Evolutionary conservation across 2,329 filamentous ascomycete genomes (phyloP), one percentile per base, ranked within the genome.

Genomic region (Huntiella moniliformis): DNA sequence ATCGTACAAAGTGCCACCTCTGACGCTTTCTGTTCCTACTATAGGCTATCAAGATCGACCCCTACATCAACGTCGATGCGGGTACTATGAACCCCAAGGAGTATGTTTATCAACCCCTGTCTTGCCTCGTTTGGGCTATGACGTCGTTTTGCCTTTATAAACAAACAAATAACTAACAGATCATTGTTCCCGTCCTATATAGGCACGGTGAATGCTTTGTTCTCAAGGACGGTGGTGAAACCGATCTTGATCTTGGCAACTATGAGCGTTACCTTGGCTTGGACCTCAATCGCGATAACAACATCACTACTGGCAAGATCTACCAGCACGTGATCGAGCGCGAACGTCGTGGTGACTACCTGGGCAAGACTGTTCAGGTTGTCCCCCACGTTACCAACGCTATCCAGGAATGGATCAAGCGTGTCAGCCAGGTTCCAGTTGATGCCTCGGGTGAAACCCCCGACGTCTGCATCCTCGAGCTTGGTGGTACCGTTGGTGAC

Each of bases 221-320:
- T 42, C 72, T 91, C 48, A 76, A 83, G 54, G 84, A 91, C 56
- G 83, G 83, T 52, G 82, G 82, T 53, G 82, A 67, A 56, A 60
- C 59, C 35, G 70, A 73, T 54, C 57, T 73, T 10, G 71, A 75
- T 54, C 63, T 75, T 38, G 71, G 71, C 15, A 73, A 73, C 57
- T 74, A 73, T 54, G 69, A 73, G 55, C 57, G 67, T 50, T 52
- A 51, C 38, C 49, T 52, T n/a, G 79, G 79, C 56, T 79, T 88
- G 53, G 82, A 79, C 46, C 70, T 96, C 51, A 84, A 77, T 6
- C 71, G 79, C 51, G 86, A 94, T 55, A 85, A 88, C 67, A 96
- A 96, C 63, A 93, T 98, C 63, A 98, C 91, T 3, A 94, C 88
- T 4, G 91, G 91, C 58, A 95, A 96, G 67, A 85, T 96, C 54